Conservation (phyloP, 495 filamentous ascomycete species). For the Talaromyces thailandensis region DNA sequence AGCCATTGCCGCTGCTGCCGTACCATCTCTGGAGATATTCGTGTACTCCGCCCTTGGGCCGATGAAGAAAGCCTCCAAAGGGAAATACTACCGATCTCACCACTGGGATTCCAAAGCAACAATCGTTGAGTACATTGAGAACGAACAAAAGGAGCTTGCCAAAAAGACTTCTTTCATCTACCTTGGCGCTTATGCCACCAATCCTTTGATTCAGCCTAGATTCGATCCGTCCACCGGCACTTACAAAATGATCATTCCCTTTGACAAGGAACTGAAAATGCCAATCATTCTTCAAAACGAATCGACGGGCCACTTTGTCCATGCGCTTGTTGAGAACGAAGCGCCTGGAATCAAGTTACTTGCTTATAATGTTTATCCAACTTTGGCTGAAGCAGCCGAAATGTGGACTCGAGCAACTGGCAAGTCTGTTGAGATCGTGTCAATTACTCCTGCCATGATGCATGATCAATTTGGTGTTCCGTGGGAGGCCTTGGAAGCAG, state of each 20-base stretch:
- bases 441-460: conserved; percentile 21
- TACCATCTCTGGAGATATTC: conserved; percentile 37
- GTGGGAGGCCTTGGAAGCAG: conserved; percentile 26
- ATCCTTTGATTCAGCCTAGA: conserved; percentile 24
- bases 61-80: conserved; percentile 22
- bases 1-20: conserved; percentile 36
- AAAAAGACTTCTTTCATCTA: conserved; percentile 20
- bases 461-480: conserved; percentile 23
- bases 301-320: conserved; percentile 32
- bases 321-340: conserved; percentile 30
- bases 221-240: conserved; percentile 13
- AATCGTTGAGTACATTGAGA: conserved; percentile 30
- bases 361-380: conserved; percentile 31
- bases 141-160: conserved; percentile 13
- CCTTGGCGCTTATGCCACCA: conserved; percentile 22
- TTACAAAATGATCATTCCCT: conserved; percentile 19
- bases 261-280: conserved; percentile 15
- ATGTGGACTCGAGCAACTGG: conserved; percentile 26
- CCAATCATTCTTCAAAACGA: conserved; percentile 29
- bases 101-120: conserved; percentile 33
- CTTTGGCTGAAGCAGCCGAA: conserved; percentile 18
- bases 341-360: conserved; percentile 26
- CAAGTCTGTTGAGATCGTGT: conserved; percentile 16
- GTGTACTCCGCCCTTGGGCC: conserved; percentile 31
- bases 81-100: conserved; percentile 26